These are phyloP conservation scores for Paracamarosporium sp. DNA, from an alignment of 2,329 filamentous ascomycete species.

Conservation along the genomic window DNA sequence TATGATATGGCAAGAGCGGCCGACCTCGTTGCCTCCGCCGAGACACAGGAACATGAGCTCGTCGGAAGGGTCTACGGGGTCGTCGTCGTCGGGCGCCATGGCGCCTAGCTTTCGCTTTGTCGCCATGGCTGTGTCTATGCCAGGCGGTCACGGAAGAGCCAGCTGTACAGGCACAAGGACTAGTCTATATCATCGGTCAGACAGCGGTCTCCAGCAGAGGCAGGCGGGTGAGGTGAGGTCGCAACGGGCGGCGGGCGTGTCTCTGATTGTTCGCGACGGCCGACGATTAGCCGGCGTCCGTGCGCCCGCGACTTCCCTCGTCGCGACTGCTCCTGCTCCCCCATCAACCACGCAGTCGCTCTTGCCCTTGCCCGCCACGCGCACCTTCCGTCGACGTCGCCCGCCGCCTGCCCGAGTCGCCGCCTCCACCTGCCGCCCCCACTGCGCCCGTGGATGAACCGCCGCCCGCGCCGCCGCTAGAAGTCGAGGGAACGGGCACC, in stretches of 20 bases:
- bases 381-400: no score
- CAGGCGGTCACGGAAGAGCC: neutral
- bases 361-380: neutral
- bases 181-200: constrained; percentile 17
- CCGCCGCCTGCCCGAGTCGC: neutral
- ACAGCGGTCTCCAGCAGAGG: constrained; percentile 1
- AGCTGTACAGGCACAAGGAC: constrained; percentile 1
- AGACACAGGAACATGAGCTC: constrained; percentile 94
- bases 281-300: constrained; percentile 22
- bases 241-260: no score
- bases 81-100: constrained; percentile 78
- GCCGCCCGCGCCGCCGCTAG: constrained; percentile 21
- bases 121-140: constrained; percentile 67
- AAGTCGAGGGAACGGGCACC: constrained; percentile 27
- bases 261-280: constrained; percentile 35
- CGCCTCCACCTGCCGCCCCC: neutral
- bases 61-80: constrained; percentile 90
- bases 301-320: constrained; percentile 14
- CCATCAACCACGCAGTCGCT: neutral
- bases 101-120: constrained; percentile 87
- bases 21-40: constrained; percentile 96
- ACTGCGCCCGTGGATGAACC: constrained; percentile 26
- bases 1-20: constrained; percentile 94
- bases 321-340: constrained; percentile 12
- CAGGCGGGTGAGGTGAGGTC: no score